Percentiles rank a stretch among this genome's conserved stretches.
Conservation (phyloP, 345 rosid genomes). For the Reutealis trisperma region DNA sequence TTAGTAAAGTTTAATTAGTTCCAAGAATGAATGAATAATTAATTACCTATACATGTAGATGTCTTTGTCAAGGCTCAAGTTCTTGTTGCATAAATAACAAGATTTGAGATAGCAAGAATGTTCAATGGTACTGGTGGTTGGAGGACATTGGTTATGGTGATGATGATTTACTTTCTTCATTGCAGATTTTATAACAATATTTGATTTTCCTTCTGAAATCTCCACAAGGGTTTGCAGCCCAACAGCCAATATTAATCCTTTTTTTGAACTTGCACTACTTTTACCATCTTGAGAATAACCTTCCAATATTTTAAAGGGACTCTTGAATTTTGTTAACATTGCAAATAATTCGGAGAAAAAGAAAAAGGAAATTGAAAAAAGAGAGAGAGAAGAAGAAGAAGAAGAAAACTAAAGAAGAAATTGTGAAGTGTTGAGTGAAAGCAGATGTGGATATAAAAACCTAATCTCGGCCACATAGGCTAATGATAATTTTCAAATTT, state of each 20-base stretch:
- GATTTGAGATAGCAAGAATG: conserved; percentile 51
- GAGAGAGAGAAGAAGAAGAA: neutral
- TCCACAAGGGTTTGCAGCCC: conserved; percentile 59
- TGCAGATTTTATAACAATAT: conserved; percentile 47
- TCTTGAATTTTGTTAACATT: conserved; percentile 21
- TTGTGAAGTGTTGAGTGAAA: neutral
- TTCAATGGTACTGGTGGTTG: neutral
- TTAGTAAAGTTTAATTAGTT: neutral
- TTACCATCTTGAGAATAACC: neutral
- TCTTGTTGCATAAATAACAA: conserved; percentile 58
- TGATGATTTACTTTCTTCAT: conserved; percentile 18
- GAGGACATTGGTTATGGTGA: neutral
- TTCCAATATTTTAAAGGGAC: conserved; percentile 18
- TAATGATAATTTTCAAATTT: no score
- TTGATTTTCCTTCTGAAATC: conserved; percentile 15
- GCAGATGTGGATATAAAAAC: neutral
- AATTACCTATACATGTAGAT: conserved; percentile 82
- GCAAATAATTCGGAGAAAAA: neutral
- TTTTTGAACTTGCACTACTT: conserved; percentile 5
- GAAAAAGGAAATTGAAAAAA: neutral
- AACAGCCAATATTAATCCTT: conserved; percentile 31
- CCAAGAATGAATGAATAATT: neutral
- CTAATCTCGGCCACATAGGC: neutral
- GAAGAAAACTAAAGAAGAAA: neutral
- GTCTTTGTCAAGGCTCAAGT: conserved; percentile 55